Base-by-base conservation (phyloP, 345 rosid species). In the Litchi chinensis region DNA sequence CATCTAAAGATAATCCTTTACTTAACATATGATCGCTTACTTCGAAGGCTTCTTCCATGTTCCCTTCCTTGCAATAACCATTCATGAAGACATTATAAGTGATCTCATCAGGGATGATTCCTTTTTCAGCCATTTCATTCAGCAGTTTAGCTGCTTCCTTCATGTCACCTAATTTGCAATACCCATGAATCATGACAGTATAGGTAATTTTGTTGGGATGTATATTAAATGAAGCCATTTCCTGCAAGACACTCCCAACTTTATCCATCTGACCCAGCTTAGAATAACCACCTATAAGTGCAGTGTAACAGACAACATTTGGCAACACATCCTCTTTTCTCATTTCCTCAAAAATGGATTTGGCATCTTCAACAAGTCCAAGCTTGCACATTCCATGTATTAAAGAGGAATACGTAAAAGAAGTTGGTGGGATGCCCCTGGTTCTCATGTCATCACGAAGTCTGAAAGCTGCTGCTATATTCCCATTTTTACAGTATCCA, bases 131-230 rank as follows among this genome's bases (percentile, higher is more conserved):
- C 97, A 94, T 91, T 90, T 84, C 87, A 67, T 70, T 60, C 60
- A 94, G 74, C 86, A 92, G 90, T 80, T 82, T 90, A 71, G 84
- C 66, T 68, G 94, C 98, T 87, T 86, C 87, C 76, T 83, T 81
- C 81, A 82, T 83, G 76, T 92, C 82, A 24, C 92, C 94, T 78
- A 81, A 68, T 87, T 88, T 89, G 48, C 91, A 83, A 81, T 85
- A 85, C 26, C 91, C 94, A 74, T 84, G 82, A 75, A 92, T 91
- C 90, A 90, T 87, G 79, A 91, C 80, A 10, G 97, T 92, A 82
- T 94, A 94, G 44, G 97, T 94, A 69, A 92, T 77, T 85, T 89
- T 92, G 81, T 94, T 92, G 40, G 97, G 95, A 63, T 77, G 74
- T 77, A 94, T 76, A 67, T 82, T 76, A 79, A 80, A 78, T 2